Base-by-base conservation (phyloP, 2,329 filamentous ascomycete species). In the Phaeosphaeria sp. region DNA sequence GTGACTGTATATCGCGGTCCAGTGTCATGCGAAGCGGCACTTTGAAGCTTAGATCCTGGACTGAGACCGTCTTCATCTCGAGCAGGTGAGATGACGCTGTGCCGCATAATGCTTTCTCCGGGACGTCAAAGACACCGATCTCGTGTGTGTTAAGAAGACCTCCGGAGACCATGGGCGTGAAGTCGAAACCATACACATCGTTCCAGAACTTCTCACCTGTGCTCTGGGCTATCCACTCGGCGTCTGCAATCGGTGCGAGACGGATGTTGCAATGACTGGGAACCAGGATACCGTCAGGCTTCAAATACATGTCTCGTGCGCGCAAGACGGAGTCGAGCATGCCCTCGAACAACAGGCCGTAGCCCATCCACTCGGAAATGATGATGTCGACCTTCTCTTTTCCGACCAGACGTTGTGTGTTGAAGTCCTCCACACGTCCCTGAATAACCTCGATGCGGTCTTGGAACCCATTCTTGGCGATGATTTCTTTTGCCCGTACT, bases 361-460 rank as follows among this genome's bases (percentile, higher is more conserved):
- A 98, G 27, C 93, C 93, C 93, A 98, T 98, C 93, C 93, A 98
- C 77, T 98, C 93, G 58, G 91, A 96, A 59, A 98, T 89, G 73
- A 98, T 97, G 71, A 98, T 90, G 78, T 98, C 94, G 46, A 97
- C 93, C 71, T 93, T 83, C 25, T 69, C 63, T 48, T 73, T 70
- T 13, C 73, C 72, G 25, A 76, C 73, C 36, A 71, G 58, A 39
- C 71, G 54, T 91, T 93, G 21, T 93, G 84, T 55, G 79, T 83
- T 54, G 60, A 96, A 90, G 65, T 97, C 93, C 76, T 98, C 94
- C 59, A 97, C 91, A 71, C 92, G 91, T 39, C 94, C 93, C 63
- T 89, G 87, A 49, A 97, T 82, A 68, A 91, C 92, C 74, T 89
- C 92, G 71, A 98, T 92, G 22, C 84, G 83, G 67, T 89, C 83